Conservation (phyloP, 805 yeast species). For the Teunomyces barrocoloradensis region DNA sequence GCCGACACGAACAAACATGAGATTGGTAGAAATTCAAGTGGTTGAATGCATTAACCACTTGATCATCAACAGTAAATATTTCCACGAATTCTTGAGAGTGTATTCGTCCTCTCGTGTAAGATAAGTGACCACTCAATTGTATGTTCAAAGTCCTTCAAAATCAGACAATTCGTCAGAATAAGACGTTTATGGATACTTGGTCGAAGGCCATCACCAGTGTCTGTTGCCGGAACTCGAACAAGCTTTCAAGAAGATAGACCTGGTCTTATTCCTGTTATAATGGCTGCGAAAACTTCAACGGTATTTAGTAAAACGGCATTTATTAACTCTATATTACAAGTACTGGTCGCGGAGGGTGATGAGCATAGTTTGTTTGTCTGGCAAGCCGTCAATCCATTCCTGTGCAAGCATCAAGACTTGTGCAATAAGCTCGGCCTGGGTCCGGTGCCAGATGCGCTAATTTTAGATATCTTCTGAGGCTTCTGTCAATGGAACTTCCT, state of each 20-base stretch:
- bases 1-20: conserved; percentile 63
- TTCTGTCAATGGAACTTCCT: neutral
- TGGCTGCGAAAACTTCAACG: neutral
- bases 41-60: conserved; percentile 71
- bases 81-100: conserved; percentile 63
- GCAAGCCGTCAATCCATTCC: conserved; percentile 48
- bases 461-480: conserved; percentile 22
- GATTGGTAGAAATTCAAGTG: conserved; percentile 71
- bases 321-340: conserved; percentile 18
- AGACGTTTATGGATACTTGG: conserved; percentile 69
- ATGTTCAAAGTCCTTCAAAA: conserved; percentile 62
- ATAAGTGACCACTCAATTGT: conserved; percentile 51
- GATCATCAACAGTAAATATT: conserved; percentile 61
- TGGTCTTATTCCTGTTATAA: conserved; percentile 44
- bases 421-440: conserved; percentile 54
- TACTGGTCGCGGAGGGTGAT: conserved; percentile 55
- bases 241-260: conserved; percentile 12
- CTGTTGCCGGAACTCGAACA: conserved; percentile 59
- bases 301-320: neutral
- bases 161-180: conserved; percentile 66
- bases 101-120: too few relatives aligned
- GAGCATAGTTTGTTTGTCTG: conserved; percentile 55
- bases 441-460: conserved; percentile 50
- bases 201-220: conserved; percentile 71
- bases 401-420: conserved; percentile 51